phyloP scores from a whole-genome alignment of 495 filamentous ascomycete species.

The Aspergillus diversus region DNA sequence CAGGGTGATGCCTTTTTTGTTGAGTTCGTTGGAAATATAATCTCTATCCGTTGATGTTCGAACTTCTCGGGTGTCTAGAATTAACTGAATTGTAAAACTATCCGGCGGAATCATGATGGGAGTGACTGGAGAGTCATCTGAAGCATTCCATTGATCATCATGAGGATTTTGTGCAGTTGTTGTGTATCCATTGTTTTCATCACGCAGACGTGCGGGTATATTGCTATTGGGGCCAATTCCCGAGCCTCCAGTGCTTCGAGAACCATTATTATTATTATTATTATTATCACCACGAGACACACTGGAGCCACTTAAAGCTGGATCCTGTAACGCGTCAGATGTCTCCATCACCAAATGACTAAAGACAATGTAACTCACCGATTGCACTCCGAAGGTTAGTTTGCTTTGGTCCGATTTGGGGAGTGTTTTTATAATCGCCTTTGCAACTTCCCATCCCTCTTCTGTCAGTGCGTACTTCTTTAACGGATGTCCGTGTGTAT shows the following conservation, averaged over 20 bases:
- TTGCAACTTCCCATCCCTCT: slow-evolving; percentile 79
- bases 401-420: slow-evolving; percentile 29
- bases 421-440: slow-evolving; percentile 60
- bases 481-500: slow-evolving; percentile 68
- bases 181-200: slow-evolving; percentile 15
- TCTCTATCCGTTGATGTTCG: slow-evolving; percentile 76
- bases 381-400: slow-evolving; percentile 22
- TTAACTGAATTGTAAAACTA: slow-evolving; percentile 71
- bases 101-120: slow-evolving; percentile 66
- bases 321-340: slow-evolving; percentile 15
- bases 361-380: slow-evolving; percentile 19
- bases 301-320: not conserved
- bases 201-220: not conserved
- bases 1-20: slow-evolving; percentile 65
- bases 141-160: not conserved
- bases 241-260: too few species aligned
- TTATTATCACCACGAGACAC: not conserved
- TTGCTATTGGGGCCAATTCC: not conserved
- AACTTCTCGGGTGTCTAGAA: slow-evolving; percentile 79
- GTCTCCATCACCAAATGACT: not conserved
- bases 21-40: slow-evolving; percentile 75
- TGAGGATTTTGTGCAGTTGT: slow-evolving; percentile 2
- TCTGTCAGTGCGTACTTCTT: slow-evolving; percentile 74
- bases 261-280: not conserved
- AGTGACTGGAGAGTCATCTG: slow-evolving; percentile 24